Conservation (phyloP, 2,329 filamentous ascomycete genomes). For the Ceratocystis huliohia region DNA sequence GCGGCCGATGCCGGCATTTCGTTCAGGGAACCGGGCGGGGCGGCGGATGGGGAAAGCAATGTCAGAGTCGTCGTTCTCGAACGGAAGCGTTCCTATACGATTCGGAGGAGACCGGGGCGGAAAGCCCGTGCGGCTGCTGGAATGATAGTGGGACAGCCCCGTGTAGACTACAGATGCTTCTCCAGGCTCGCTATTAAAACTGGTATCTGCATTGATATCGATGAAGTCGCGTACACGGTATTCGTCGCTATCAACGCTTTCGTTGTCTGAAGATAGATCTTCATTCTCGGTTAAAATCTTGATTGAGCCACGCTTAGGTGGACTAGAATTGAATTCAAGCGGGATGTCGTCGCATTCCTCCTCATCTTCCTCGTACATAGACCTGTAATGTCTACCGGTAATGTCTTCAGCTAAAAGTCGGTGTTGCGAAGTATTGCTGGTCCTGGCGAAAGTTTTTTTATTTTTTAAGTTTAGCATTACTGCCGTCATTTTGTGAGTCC, state of each 20-base stretch:
- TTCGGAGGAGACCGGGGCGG: conserved; percentile 30
- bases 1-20: neutral
- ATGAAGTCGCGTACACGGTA: conserved; percentile 28
- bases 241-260: conserved; percentile 32
- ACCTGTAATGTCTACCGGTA: neutral
- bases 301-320: conserved; percentile 41
- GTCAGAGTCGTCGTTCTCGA: conserved; percentile 38
- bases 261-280: conserved; percentile 40
- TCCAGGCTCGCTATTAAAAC: neutral
- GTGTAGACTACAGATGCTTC: neutral
- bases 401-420: neutral
- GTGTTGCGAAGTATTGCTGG: neutral
- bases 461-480: neutral
- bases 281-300: conserved; percentile 29
- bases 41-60: conserved; percentile 20
- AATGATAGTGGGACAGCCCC: neutral
- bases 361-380: conserved; percentile 31
- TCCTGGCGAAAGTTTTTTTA: neutral
- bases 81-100: conserved; percentile 42
- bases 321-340: conserved; percentile 38
- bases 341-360: conserved; percentile 29
- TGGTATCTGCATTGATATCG: neutral
- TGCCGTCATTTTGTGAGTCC: conserved; percentile 9
- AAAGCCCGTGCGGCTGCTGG: neutral
- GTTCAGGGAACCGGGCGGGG: neutral